A percentile compares a stretch with the other conserved stretches of the same genome.
phyloP scores from a whole-genome alignment of 352 stramenopile genomes.

The Pythium rishiriense region DNA sequence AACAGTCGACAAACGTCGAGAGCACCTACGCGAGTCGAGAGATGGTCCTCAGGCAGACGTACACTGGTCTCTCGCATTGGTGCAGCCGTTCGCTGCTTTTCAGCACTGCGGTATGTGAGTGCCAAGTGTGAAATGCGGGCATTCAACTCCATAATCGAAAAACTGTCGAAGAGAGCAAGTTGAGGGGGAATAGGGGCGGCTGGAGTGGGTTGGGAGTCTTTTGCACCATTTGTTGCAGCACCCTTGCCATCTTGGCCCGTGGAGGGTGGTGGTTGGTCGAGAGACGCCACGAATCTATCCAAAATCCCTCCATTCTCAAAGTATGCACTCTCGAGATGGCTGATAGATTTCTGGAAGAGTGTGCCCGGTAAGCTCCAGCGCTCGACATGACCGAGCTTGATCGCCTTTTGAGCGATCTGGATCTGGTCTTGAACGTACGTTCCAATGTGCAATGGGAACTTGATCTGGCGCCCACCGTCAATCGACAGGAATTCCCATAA shows the following conservation, averaged over 20 bases:
- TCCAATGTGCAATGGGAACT: slow-evolving; percentile 58
- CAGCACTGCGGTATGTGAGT: slow-evolving; percentile 25
- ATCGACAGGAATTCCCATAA: slow-evolving; percentile 82
- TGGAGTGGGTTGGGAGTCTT: neutral
- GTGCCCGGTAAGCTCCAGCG: slow-evolving; percentile 36
- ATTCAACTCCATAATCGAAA: slow-evolving; percentile 89
- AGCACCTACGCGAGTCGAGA: slow-evolving; percentile 55
- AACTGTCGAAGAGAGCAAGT: slow-evolving; percentile 78
- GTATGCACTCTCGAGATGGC: slow-evolving; percentile 61
- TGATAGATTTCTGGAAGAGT: slow-evolving; percentile 73
- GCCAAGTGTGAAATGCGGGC: slow-evolving; percentile 64
- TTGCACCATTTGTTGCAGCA: slow-evolving; percentile 10
- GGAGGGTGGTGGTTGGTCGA: slow-evolving; percentile 45
- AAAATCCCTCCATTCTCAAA: slow-evolving; percentile 72
- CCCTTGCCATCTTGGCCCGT: slow-evolving; percentile 31
- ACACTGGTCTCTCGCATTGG: slow-evolving; percentile 46
- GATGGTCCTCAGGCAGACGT: slow-evolving; percentile 32
- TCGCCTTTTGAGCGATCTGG: slow-evolving; percentile 51
- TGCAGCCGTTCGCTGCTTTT: slow-evolving; percentile 33
- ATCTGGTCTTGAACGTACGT: slow-evolving; percentile 64
- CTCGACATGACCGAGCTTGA: slow-evolving; percentile 28
- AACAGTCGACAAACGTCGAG: slow-evolving; percentile 85
- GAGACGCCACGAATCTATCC: slow-evolving; percentile 74
- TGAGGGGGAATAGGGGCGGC: slow-evolving; percentile 60
- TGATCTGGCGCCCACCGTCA: slow-evolving; percentile 59